Conservation (phyloP, 371 early-diverging fungal genomes). For the Sanchytrium tribonematis region DNA sequence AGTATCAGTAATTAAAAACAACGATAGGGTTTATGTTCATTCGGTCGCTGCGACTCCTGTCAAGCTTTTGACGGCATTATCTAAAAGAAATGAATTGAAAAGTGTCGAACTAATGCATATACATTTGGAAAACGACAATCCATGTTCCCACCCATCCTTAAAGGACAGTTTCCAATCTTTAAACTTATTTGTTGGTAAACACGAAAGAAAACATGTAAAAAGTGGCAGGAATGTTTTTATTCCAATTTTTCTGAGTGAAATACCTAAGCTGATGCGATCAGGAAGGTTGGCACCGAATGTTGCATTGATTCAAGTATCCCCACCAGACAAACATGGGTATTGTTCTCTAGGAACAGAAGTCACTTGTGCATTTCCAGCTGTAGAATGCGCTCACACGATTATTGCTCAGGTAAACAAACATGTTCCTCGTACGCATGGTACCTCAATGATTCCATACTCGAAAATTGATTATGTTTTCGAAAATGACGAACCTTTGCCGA, state of each 20-base stretch:
- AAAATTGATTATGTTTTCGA: constrained; percentile 2
- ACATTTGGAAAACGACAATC: constrained; percentile 9
- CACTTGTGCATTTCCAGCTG: constrained; percentile 13
- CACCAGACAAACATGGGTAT: constrained; percentile 20
- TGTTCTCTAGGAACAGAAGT: constrained; percentile 15
- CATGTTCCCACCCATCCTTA: constrained; percentile 5
- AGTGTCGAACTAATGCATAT: constrained; percentile 14
- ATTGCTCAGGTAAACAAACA: constrained; percentile 20
- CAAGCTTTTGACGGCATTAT: constrained; percentile 4
- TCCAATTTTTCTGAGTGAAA: constrained; percentile 15
- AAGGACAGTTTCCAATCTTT: constrained; percentile 10
- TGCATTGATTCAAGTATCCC: constrained; percentile 18
- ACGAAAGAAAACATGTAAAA: constrained; percentile 12
- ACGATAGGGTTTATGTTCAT: constrained; percentile 16
- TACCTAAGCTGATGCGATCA: constrained; percentile 12
- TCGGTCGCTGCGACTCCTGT: constrained; percentile 11
- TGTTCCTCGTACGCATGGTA: constrained; percentile 8
- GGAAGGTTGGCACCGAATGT: constrained; percentile 12
- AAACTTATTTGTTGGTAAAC: constrained; percentile 18
- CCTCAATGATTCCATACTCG: constrained; percentile 1
- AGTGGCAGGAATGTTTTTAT: constrained; percentile 12
- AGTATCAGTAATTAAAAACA: constrained; percentile 10
- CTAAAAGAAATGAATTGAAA: constrained; percentile 6
- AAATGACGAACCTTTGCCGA: constrained; percentile 5
- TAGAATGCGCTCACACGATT: constrained; percentile 12